A percentile compares a stretch with the other conserved stretches of the same genome.
phyloP scores from a whole-genome alignment of 139 green algal genomes.

The Marvania coccoides region DNA sequence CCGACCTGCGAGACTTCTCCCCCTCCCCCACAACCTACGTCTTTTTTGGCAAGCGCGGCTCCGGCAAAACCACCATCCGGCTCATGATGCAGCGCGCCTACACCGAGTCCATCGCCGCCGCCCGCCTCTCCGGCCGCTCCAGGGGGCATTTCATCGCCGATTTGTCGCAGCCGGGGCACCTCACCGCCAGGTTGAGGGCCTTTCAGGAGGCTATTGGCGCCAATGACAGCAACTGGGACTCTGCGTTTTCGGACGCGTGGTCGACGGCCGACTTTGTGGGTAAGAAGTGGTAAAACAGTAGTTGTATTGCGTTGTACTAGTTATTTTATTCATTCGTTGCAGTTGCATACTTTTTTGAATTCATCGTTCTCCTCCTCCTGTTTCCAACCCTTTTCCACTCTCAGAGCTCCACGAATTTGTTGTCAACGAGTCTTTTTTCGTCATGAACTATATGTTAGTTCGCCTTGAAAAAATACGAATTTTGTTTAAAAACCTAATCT shows the following conservation, averaged over 20 bases:
- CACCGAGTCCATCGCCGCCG: slow-evolving; percentile 48
- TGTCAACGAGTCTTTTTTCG: no score
- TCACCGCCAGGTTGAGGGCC: slow-evolving; percentile 70
- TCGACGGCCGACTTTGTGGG: background rate
- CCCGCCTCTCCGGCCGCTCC: slow-evolving; percentile 22
- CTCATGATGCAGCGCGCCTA: slow-evolving; percentile 71
- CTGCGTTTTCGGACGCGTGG: slow-evolving; percentile 43
- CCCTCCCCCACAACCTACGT: slow-evolving; percentile 83
- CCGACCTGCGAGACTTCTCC: slow-evolving; percentile 65
- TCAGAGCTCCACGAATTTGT: no score
- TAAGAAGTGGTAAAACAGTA: no score
- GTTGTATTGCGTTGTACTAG: no score
- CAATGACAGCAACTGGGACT: slow-evolving; percentile 76
- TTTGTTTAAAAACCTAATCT: no score
- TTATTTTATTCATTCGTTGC: no score
- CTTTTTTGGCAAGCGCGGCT: slow-evolving; percentile 56
- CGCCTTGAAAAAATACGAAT: no score
- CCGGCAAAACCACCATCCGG: slow-evolving; percentile 86
- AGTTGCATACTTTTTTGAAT: no score
- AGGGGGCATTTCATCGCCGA: slow-evolving; percentile 76
- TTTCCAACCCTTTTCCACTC: no score
- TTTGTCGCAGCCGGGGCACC: slow-evolving; percentile 61
- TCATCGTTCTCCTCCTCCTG: no score
- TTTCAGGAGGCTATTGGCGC: slow-evolving; percentile 58
- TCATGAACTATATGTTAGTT: no score